These are phyloP conservation scores for Yamadazyma insecticola DNA, from an alignment of 805 yeast species.

Conservation along the genomic window DNA sequence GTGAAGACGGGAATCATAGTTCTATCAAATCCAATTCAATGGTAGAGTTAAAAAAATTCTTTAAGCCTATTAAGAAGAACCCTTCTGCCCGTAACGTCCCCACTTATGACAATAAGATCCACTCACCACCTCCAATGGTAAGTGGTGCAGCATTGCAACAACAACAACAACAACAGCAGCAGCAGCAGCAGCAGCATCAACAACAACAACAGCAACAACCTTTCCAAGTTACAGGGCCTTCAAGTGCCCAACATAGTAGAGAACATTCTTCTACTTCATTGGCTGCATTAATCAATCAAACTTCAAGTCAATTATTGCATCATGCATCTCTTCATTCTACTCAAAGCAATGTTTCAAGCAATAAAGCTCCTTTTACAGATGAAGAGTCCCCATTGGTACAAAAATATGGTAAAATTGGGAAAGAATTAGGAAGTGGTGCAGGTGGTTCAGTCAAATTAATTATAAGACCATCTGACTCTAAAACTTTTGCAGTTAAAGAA, in stretches of 20 bases:
- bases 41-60: slow-evolving; percentile 70
- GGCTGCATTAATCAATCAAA: slow-evolving; percentile 34
- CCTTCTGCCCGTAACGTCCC: slow-evolving; percentile 13
- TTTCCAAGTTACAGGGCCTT: slow-evolving; percentile 4
- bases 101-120: slow-evolving; percentile 20
- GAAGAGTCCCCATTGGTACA: slow-evolving; percentile 58
- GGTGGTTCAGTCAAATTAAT: slow-evolving; percentile 86
- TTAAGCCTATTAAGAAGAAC: slow-evolving; percentile 50
- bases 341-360: slow-evolving; percentile 27
- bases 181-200: neutral
- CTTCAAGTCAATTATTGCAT: slow-evolving; percentile 31
- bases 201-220: neutral
- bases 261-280: slow-evolving; percentile 35
- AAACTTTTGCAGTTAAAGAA: slow-evolving; percentile 88
- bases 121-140: slow-evolving; percentile 27
- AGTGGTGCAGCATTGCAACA: slow-evolving; percentile 3
- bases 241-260: slow-evolving; percentile 11
- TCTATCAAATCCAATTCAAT: slow-evolving; percentile 45
- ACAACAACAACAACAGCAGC: slow-evolving; percentile 1
- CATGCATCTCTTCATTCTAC: slow-evolving; percentile 32
- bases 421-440: slow-evolving; percentile 89
- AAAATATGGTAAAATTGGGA: slow-evolving; percentile 77
- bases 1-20: slow-evolving; percentile 25
- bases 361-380: slow-evolving; percentile 23
- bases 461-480: slow-evolving; percentile 58